Evolutionary conservation across 1,139 yeast genomes (phyloP), one percentile per base, ranked within the genome.

Genomic region (Debaryomycetaceae sp.): DNA sequence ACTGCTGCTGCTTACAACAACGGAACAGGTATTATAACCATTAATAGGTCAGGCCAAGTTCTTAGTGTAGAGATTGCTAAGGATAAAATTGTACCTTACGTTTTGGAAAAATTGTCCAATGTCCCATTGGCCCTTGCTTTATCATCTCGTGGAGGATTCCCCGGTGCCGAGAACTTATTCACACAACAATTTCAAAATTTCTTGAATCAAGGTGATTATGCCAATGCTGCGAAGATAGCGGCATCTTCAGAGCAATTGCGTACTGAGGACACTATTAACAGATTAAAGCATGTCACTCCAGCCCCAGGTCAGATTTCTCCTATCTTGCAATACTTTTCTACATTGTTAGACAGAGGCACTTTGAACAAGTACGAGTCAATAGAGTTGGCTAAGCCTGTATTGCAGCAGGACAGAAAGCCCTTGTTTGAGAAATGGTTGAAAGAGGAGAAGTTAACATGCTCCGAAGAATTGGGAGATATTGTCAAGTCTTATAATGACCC

Each of bases 261-360:
- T 73, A 91, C 97, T 40, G 96, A 88, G 50, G 96, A 88, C 52
- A 93, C 99, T 37, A 91, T 95, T 61, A 87, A 90, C 68, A 88
- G 90, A 67, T 82, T 95, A 72, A 93, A 93, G 70, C 83, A 83
- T 59, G 78, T 93, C 49, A 96, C 95, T 54, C 89, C 97, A n/a
- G 87, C 89, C 51, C 97, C 97, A 38, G 99, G 99, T 42, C 91
- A 89, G 60, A 87, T 90, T 41, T 88, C 97, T 40, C 99, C 99
- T 44, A 86, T 95, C 54, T 75, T 95, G 62, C 95, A 91, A 65
- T 95, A 95, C 66, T 89, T 95, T 65, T 87, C 95, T 37, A 89
- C 95, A 49, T 75, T 95, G 57, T 80, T 95, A 53, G 99, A 93
- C 67, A 86, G 89, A 69, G 98, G 98, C 36, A 80, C 95, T 42